phyloP scores from a whole-genome alignment of 148 eudicot genomes.

The Oxyria digyna region DNA sequence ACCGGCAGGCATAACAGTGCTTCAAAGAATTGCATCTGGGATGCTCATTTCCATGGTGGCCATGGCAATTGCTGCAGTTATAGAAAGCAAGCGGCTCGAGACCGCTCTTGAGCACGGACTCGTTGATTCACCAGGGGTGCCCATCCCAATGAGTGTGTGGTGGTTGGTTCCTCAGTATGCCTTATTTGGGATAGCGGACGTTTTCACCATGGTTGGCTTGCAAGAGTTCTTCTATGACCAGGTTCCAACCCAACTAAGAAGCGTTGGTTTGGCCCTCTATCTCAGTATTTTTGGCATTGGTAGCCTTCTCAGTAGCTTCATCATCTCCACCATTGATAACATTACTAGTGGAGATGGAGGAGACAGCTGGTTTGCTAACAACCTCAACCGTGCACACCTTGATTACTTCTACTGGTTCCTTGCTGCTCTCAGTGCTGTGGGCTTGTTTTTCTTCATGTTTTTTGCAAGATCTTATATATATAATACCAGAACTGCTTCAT shows the following conservation, averaged over 20 bases:
- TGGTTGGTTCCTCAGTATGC: conserved; percentile 64
- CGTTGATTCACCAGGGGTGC: conserved; percentile 27
- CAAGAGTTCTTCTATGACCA: conserved; percentile 70
- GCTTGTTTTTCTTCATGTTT: conserved; percentile 19
- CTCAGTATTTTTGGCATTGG: conserved; percentile 53
- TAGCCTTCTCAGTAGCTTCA: conserved; percentile 54
- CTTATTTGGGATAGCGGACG: conserved; percentile 41
- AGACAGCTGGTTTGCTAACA: conserved; percentile 47
- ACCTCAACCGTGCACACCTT: conserved; percentile 54
- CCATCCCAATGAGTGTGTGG: conserved; percentile 55
- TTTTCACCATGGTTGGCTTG: conserved; percentile 53
- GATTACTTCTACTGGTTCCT: conserved; percentile 56
- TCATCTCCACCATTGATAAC: conserved; percentile 41
- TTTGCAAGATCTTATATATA: conserved; percentile 36
- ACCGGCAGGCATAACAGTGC: conserved; percentile 53
- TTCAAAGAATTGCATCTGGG: conserved; percentile 53
- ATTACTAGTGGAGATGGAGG: conserved; percentile 22
- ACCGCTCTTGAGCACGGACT: conserved; percentile 33
- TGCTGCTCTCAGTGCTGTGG: conserved; percentile 30
- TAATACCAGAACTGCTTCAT: conserved; percentile 14
- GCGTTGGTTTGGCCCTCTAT: conserved; percentile 47
- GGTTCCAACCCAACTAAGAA: conserved; percentile 46
- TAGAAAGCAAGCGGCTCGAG: conserved; percentile 42
- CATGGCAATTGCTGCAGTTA: conserved; percentile 50
- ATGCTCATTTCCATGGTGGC: conserved; percentile 28